These are phyloP conservation scores for Sarocladium kiliense DNA, from an alignment of 2,329 filamentous ascomycete species.

Conservation along the genomic window DNA sequence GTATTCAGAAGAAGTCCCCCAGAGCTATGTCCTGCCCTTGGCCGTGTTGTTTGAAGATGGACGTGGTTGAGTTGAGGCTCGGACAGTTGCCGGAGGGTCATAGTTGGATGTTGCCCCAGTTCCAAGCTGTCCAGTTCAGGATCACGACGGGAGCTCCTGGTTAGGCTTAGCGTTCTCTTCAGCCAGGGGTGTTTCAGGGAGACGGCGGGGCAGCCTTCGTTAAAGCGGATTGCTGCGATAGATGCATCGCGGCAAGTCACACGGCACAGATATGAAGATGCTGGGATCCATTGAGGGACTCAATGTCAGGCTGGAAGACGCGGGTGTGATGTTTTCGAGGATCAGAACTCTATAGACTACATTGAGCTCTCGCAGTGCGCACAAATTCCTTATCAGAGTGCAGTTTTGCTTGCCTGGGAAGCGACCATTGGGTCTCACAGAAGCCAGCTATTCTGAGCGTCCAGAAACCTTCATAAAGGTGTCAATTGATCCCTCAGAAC, in stretches of 20 bases:
- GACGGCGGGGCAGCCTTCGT: constrained; percentile 6
- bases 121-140: constrained; percentile 2
- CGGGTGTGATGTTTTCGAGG: too few species aligned
- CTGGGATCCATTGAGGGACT: neutral
- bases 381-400: too few species aligned
- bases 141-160: neutral
- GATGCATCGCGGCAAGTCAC: neutral
- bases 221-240: neutral
- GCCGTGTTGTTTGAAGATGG: neutral
- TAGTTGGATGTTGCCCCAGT: neutral
- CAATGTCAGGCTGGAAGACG: too few species aligned
- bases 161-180: neutral
- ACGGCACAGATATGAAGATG: neutral
- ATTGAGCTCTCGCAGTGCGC: too few species aligned
- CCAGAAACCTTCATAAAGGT: too few species aligned
- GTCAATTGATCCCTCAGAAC: too few species aligned
- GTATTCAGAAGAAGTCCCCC: neutral
- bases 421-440: too few species aligned
- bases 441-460: too few species aligned
- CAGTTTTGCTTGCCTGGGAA: too few species aligned
- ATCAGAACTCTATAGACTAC: too few species aligned
- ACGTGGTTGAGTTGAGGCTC: neutral
- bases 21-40: constrained; percentile 6
- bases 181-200: neutral
- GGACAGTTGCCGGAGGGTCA: neutral